Evolutionary conservation across 1,284 basidiomycete genomes (phyloP), one percentile per base, ranked within the genome.

Genomic region (Cronartium quercuum): DNA sequence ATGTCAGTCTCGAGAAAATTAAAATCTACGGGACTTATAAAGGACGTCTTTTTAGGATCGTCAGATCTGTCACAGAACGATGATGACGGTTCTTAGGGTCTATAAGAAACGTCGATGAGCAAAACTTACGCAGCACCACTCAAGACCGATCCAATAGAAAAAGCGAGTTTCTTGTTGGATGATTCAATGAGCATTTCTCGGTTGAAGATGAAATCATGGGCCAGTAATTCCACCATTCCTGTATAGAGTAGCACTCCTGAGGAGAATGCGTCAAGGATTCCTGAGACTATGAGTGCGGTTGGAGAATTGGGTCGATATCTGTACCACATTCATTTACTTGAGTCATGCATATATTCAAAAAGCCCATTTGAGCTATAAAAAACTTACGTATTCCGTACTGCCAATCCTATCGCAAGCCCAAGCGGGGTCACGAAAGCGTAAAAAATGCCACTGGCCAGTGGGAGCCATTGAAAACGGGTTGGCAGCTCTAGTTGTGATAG

Each of bases 161-260:
- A 58, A 5, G 40, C 58, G 15, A 73, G 47, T 42, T 58, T 65
- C 44, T 21, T 18, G 37, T 73, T 66, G 40, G 61, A 65, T 18
- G 63, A 51, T 41, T 73, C 70, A 12, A 73, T 41, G 10, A 73
- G 63, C 63, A 73, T 65, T 21, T 37, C 55, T 66, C 57, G 47
- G 57, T 73, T 73, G 38, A 73, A 66, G 44, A 73, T 35, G 38
- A 73, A 73, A 58, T 73, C 70, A 34, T 73, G 70, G 1, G 70
- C 70, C 21, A 73, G 44, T 29, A 78, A 74, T 75, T 82, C 80
- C 24, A 82, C 81, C 9, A 81, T 64, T 0, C 79, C 81, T 0
- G 79, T 80, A 73, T 82, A 82, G 44, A 82, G 77, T 29, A 82
- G 76, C 12, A 82, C 79, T 1, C 82, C 82, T 0, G 82, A 81